Evolutionary conservation across 1,284 basidiomycete species (phyloP).

Genomic region (Anthracocystis panici-leucophaei): DNA sequence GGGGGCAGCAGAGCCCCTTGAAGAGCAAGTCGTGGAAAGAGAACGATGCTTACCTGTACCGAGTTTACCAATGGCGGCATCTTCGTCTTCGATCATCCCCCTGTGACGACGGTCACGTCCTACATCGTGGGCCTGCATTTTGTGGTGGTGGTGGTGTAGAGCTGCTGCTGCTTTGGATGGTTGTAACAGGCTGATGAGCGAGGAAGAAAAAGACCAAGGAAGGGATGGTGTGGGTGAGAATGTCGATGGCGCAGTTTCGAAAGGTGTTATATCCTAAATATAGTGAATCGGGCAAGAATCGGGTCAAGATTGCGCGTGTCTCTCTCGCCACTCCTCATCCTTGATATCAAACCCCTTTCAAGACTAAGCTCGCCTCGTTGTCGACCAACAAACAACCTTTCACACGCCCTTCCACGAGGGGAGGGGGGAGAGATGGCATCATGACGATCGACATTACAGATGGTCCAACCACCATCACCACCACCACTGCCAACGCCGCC

Average conservation of each 20-base stretch:
- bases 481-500: not conserved
- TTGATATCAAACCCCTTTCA: not conserved
- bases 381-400: not conserved
- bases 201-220: no score
- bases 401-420: not conserved
- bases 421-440: not conserved
- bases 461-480: not conserved
- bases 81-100: slow-evolving; percentile 55
- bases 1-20: not conserved
- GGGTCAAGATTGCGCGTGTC: no score
- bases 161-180: not conserved
- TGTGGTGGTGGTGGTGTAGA: not conserved
- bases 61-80: slow-evolving; percentile 56
- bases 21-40: not conserved
- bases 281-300: no score
- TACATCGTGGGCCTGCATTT: slow-evolving; percentile 37
- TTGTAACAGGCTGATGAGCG: no score
- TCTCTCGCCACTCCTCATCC: no score
- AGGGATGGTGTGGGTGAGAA: no score
- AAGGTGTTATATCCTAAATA: no score
- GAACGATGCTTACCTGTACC: slow-evolving; percentile 21
- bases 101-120: slow-evolving; percentile 50
- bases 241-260: no score
- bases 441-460: slow-evolving; percentile 21
- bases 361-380: not conserved